These are phyloP conservation scores for Rhizophagus prolifer DNA, from an alignment of 192 early-diverging fungal genomes.

Conservation along the genomic window DNA sequence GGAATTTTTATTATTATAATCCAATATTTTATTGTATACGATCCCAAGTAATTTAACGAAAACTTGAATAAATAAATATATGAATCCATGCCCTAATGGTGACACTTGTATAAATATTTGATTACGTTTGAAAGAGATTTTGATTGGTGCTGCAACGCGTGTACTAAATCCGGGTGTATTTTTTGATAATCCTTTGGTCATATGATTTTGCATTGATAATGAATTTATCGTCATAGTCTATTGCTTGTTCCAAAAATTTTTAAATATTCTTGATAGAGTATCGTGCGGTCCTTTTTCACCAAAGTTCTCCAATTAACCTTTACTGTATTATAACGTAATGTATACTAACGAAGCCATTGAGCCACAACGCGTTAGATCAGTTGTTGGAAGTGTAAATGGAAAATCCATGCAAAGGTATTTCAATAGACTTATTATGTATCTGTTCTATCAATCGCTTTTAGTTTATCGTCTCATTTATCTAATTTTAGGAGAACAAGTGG, in stretches of 20 bases:
- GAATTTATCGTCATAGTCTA: not conserved
- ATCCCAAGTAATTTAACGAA: too few relatives aligned
- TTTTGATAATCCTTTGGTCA: not conserved
- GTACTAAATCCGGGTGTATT: not conserved
- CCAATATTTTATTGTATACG: too few relatives aligned
- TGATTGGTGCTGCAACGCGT: too few relatives aligned
- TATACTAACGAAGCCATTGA: conserved; percentile 16
- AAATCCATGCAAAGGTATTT: conserved; percentile 22
- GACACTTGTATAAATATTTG: too few relatives aligned
- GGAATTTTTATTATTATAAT: conserved; percentile 15
- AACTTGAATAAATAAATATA: too few relatives aligned
- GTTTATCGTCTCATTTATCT: not conserved
- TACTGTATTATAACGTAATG: conserved; percentile 5
- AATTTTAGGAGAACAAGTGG: not conserved
- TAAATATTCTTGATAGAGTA: not conserved
- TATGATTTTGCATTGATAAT: not conserved
- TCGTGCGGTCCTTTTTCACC: not conserved
- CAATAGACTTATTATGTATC: not conserved
- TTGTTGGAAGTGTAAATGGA: conserved; percentile 13
- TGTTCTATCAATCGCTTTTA: not conserved
- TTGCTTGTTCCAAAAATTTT: not conserved
- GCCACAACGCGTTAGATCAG: conserved; percentile 19
- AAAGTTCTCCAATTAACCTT: not conserved
- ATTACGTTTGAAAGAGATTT: not conserved
- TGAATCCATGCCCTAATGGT: too few relatives aligned